phyloP scores from a whole-genome alignment of 345 rosid genomes.

The rapeseed (Brassica napus) region DNA sequence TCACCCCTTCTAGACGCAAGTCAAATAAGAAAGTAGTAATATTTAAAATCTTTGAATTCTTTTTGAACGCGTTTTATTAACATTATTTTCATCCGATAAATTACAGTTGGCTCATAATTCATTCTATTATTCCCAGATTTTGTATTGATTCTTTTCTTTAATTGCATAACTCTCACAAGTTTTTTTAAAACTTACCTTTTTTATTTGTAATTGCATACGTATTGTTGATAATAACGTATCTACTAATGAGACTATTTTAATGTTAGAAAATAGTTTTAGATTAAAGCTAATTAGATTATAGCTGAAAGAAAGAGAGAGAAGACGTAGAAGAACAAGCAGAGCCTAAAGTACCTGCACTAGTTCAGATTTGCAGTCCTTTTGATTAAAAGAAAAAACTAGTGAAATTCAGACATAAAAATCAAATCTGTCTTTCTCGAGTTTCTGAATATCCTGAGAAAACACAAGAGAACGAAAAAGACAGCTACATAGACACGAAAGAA shows the following conservation, averaged over 20 bases:
- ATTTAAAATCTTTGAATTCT: not conserved
- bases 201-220: conserved; percentile 20
- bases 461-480: conserved; percentile 36
- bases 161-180: conserved; percentile 11
- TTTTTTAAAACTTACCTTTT: not conserved
- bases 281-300: conserved; percentile 35
- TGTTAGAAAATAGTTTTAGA: conserved; percentile 11
- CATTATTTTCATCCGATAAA: not conserved
- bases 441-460: conserved; percentile 25
- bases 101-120: conserved; percentile 18
- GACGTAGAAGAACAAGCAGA: conserved; percentile 41
- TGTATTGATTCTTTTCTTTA: conserved; percentile 10
- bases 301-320: conserved; percentile 40
- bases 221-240: conserved; percentile 39
- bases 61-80: conserved; percentile 25
- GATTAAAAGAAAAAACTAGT: conserved; percentile 17
- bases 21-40: not conserved
- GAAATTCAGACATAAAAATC: conserved; percentile 16
- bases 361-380: conserved; percentile 43
- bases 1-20: not conserved
- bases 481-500: not conserved
- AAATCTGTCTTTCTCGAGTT: conserved; percentile 31
- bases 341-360: conserved; percentile 53
- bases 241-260: conserved; percentile 21
- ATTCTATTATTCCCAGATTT: conserved; percentile 16